Evolutionary conservation across 1,284 basidiomycete genomes (phyloP), one percentile per base, ranked within the genome.

Genomic region (Ganoderma lingzhi): DNA sequence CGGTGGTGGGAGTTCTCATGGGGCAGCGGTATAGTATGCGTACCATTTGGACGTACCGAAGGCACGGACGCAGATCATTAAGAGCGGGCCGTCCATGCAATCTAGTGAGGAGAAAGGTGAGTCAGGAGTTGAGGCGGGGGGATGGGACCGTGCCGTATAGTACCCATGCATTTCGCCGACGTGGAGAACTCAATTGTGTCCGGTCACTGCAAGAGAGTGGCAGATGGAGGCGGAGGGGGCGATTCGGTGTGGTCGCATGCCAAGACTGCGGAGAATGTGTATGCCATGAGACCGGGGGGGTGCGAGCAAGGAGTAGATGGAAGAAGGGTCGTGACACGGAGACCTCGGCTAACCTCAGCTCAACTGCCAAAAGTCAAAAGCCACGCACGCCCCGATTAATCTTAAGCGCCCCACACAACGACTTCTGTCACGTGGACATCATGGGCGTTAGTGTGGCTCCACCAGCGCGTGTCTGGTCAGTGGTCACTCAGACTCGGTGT

Each of bases 351-450:
- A 56, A 56, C 53, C 53, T 35, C 23, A 23, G 23, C 12, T 30
- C 53, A 56, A 32, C 53, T 56, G 32, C 53, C 32, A 28, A 61
- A 61, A 42, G 35, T 23, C n/a, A 23, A 61, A 61, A 35, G 59
- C 53, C 53, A 35, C 53, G 53, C 28, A 19, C 2, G 39, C 23
- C 23, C 48, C 23, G 48, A 51, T 28, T 28, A 28, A 53, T 12
- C 30, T 4, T 35, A 56, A 15, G 53, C 53, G 53, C 30, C 30
- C 15, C 32, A 19, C 35, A 17, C 2, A 48, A 9, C 45, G 17
- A 4, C 30, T 35, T 35, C 30, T 35, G 32, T 56, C 53, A 56
- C 53, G 53, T 56, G 53, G 15, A 9, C 53, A 8, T 0, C 32
- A 35, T 32, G 53, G 53, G 53, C 53, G 53, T 35, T 32, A 19